These are phyloP conservation scores for Fusarium tuaranense DNA, from an alignment of 2,329 filamentous ascomycete genomes.

Conservation along the genomic window DNA sequence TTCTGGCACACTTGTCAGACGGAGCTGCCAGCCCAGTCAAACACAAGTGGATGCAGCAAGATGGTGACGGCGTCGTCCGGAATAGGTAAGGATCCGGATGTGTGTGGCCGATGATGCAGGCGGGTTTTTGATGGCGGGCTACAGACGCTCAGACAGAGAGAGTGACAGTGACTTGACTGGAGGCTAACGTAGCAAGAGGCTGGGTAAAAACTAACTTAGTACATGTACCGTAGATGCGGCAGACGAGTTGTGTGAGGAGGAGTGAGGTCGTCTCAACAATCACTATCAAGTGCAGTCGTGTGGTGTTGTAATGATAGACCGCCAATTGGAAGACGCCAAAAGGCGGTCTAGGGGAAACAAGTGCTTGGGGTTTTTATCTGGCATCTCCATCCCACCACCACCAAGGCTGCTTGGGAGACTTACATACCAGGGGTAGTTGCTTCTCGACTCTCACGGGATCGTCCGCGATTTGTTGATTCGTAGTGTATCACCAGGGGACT, in stretches of 20 bases:
- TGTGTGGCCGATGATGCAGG: slow-evolving; percentile 28
- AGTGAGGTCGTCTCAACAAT: slow-evolving; percentile 11
- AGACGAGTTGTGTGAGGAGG: background rate
- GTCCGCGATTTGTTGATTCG: slow-evolving; percentile 34
- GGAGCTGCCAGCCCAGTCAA: slow-evolving; percentile 5
- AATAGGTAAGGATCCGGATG: slow-evolving; percentile 39
- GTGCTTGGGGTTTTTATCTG: slow-evolving; percentile 19
- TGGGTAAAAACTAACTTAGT: slow-evolving; percentile 8
- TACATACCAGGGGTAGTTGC: slow-evolving; percentile 15
- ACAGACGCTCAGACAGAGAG: slow-evolving; percentile 33
- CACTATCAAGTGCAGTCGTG: slow-evolving; percentile 11
- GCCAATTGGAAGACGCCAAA: slow-evolving; percentile 50
- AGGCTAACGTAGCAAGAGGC: slow-evolving; percentile 16
- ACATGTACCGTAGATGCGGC: slow-evolving; percentile 1
- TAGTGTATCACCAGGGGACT: slow-evolving; percentile 15
- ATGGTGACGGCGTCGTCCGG: slow-evolving; percentile 28
- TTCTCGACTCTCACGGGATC: slow-evolving; percentile 7
- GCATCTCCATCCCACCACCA: slow-evolving; percentile 32
- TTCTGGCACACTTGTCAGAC: slow-evolving; percentile 34
- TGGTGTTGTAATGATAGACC: slow-evolving; percentile 46
- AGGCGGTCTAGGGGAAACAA: slow-evolving; percentile 39
- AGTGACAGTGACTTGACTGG: slow-evolving; percentile 16
- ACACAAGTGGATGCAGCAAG: slow-evolving; percentile 31
- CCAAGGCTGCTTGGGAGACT: slow-evolving; percentile 3
- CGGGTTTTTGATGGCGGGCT: slow-evolving; percentile 17